A percentile compares a stretch with the other conserved stretches of the same genome.
Evolutionary conservation across 441 rosid species (phyloP).

Genomic region (Adansonia rubrostipa): DNA sequence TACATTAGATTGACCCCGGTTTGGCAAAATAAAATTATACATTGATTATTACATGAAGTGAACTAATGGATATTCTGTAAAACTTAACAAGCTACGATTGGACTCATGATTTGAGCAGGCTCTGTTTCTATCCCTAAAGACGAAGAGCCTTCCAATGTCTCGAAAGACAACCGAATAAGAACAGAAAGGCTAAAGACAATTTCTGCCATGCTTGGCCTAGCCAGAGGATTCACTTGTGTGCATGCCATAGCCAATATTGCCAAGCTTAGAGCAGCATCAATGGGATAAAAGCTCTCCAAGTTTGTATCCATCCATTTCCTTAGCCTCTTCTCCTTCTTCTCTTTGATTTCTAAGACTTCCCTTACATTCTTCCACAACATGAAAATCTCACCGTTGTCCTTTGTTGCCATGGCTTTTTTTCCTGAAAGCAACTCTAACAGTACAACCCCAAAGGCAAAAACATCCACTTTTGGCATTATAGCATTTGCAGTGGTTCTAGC

Average conservation of each 20-base stretch:
- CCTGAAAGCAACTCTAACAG: slow-evolving; percentile 65
- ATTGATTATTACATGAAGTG: background rate
- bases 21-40: background rate
- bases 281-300: slow-evolving; percentile 53
- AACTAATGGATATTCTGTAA: no score
- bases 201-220: slow-evolving; percentile 70
- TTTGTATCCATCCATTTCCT: slow-evolving; percentile 65
- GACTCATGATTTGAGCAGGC: slow-evolving; percentile 38
- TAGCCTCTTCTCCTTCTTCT: slow-evolving; percentile 43
- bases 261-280: slow-evolving; percentile 54
- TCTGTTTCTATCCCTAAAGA: slow-evolving; percentile 46
- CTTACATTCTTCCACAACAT: slow-evolving; percentile 51
- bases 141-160: slow-evolving; percentile 31
- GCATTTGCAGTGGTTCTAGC: slow-evolving; percentile 45
- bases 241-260: slow-evolving; percentile 57
- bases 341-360: slow-evolving; percentile 44
- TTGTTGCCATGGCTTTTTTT: slow-evolving; percentile 50
- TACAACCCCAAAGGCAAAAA: slow-evolving; percentile 62
- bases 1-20: slow-evolving; percentile 10
- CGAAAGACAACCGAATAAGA: slow-evolving; percentile 42
- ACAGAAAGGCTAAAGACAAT: slow-evolving; percentile 61
- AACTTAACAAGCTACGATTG: slow-evolving; percentile 28
- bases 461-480: slow-evolving; percentile 54
- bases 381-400: slow-evolving; percentile 49
- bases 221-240: slow-evolving; percentile 47